phyloP scores from a whole-genome alignment of 768 basidiomycete species.

The Coprinopsis sp. region DNA sequence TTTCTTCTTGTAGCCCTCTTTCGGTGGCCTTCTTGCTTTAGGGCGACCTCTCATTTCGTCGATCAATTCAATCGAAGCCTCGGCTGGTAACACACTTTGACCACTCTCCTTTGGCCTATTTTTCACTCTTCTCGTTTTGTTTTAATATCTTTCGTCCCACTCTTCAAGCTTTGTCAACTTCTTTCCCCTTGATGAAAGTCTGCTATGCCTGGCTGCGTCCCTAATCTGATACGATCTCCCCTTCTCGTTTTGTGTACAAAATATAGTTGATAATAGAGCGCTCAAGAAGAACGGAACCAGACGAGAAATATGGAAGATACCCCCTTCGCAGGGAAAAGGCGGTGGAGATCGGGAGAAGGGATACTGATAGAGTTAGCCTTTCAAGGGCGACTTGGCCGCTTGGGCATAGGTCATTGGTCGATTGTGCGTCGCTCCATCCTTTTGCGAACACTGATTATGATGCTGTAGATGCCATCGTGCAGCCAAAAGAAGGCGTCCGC shows the following conservation, averaged over 20 bases:
- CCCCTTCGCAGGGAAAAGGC: no score
- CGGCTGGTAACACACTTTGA: neutral
- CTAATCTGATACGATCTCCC: slow-evolving; percentile 13
- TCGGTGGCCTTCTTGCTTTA: slow-evolving; percentile 1
- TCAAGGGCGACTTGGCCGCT: no score
- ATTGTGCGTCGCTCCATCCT: no score
- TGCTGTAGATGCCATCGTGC: no score
- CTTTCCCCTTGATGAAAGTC: neutral
- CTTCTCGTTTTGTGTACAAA: slow-evolving; percentile 13
- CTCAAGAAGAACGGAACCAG: no score
- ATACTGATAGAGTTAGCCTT: no score
- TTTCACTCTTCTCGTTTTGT: neutral
- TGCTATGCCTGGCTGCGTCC: slow-evolving; percentile 10
- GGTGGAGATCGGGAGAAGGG: no score
- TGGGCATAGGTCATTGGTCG: no score
- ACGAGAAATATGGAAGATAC: neutral
- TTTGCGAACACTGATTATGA: no score
- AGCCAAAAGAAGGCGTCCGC: no score
- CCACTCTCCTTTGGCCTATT: slow-evolving; percentile 1
- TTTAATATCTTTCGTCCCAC: neutral
- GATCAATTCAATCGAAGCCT: no score
- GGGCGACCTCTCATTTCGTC: neutral
- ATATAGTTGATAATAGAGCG: slow-evolving; percentile 12
- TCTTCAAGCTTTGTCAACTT: slow-evolving; percentile 2
- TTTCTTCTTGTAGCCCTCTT: neutral